phyloP scores from a whole-genome alignment of 139 green algal species.

The Auxenochlorella pyrenoidosa region DNA sequence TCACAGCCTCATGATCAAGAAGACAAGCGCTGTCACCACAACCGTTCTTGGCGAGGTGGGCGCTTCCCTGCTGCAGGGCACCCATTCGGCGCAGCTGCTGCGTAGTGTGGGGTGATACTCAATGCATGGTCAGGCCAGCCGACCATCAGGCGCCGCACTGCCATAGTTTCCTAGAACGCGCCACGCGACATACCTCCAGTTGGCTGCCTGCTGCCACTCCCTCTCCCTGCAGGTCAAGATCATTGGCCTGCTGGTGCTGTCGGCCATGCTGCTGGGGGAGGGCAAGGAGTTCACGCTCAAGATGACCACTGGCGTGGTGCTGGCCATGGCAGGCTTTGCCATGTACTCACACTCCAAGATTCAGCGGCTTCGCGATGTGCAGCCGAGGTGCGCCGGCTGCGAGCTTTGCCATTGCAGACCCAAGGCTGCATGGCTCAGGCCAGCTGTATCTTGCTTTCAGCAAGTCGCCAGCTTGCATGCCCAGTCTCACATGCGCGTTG shows the following conservation, averaged over 20 bases:
- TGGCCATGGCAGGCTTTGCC: slow-evolving; percentile 59
- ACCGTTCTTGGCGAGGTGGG: not conserved
- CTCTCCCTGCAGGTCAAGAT: slow-evolving; percentile 59
- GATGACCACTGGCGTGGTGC: slow-evolving; percentile 50
- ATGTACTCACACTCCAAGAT: slow-evolving; percentile 34
- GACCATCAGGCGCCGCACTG: not conserved
- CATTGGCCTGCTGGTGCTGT: slow-evolving; percentile 59
- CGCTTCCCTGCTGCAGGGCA: not conserved
- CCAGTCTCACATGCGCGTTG: too few relatives aligned
- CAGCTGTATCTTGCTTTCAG: not conserved
- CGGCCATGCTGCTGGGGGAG: slow-evolving; percentile 64
- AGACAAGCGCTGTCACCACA: not conserved
- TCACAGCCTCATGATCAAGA: not conserved
- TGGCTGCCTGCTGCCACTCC: too few relatives aligned
- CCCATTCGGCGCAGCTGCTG: not conserved
- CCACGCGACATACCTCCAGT: too few relatives aligned
- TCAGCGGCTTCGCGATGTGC: not conserved
- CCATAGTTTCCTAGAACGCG: too few relatives aligned
- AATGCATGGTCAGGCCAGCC: not conserved
- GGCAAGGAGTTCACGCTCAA: slow-evolving; percentile 53
- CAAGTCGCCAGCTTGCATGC: too few relatives aligned
- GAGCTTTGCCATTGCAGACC: not conserved
- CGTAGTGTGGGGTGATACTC: not conserved
- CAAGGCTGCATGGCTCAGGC: not conserved
- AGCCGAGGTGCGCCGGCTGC: not conserved